Evolutionary conservation across 1,139 yeast genomes (phyloP).

Genomic region (Blastobotrys ciferrii): DNA sequence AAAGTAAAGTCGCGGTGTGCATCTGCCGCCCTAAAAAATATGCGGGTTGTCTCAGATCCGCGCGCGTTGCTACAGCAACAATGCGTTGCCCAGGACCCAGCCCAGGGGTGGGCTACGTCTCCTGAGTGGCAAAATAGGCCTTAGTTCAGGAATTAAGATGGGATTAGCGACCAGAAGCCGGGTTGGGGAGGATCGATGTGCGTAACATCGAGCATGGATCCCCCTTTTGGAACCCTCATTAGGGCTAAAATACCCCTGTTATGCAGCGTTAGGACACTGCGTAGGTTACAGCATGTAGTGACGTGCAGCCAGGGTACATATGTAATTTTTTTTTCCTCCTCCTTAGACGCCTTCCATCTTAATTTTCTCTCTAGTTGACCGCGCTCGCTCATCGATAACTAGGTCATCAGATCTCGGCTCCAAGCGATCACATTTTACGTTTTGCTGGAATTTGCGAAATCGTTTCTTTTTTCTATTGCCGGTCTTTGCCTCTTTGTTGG

Average conservation of each 20-base stretch:
- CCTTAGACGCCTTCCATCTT: background rate
- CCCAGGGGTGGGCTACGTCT: background rate
- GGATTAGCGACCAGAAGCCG: background rate
- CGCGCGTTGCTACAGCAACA: background rate
- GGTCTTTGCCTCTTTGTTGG: background rate
- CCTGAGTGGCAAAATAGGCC: background rate
- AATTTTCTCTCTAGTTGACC: background rate
- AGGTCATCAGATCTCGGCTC: background rate
- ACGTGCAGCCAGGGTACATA: background rate
- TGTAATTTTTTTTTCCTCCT: background rate
- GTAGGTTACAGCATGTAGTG: background rate
- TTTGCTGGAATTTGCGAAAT: background rate
- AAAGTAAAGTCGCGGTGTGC: too few relatives aligned
- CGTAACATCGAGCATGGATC: background rate
- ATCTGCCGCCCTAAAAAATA: background rate
- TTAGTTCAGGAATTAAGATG: too few relatives aligned
- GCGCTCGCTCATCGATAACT: too few relatives aligned
- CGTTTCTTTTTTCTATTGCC: too few relatives aligned
- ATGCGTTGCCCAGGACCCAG: background rate
- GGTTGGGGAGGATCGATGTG: background rate
- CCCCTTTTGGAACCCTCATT: background rate
- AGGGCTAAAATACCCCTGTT: background rate
- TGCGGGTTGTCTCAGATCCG: background rate
- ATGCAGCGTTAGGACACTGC: background rate
- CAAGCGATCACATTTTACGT: background rate